Base-by-base conservation (phyloP, 129 eudicot genomes). In the Centrapalus pauciflorus region DNA sequence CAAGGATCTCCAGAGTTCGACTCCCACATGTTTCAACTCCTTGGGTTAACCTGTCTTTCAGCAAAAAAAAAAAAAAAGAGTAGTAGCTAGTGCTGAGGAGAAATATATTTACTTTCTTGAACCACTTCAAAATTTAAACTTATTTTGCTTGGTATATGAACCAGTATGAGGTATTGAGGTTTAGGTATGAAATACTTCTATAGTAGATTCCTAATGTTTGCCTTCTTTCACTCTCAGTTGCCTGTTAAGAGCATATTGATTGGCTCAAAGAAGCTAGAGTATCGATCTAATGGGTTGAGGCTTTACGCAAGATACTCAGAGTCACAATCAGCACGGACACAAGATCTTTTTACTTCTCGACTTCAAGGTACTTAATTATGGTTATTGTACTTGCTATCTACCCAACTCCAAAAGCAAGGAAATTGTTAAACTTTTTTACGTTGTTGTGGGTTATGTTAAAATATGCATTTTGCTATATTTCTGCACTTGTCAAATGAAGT, bases 251-350 rank as follows among this genome's bases (percentile, higher is more conserved):
- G 79, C 62, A 61, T 77, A 37, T 69, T 76, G 27, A 51, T 50
- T 24, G 49, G 80, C 52, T 77, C 90, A 63, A 69, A 70, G 65
- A 85, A 72, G 64, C 72, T 81, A n/a, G 65, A 57, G 28, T 57
- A 55, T 68, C 81, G 80, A 27, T 64, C 82, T 26, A 78, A 68
- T 45, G 55, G 87, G 37, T 64, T 83, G 37, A 58, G 75, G 29
- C 51, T 91, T 24, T 78, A 71, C 65, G 90, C 98, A 49, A 87
- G 90, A 59, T 88, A 88, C 55, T 88, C 98, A 21, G 95, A 83
- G 41, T 60, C 96, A 26, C 79, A 75, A 67, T 75, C 79, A 67
- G 27, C 69, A 57, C 62, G 55, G 19, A 48, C 79, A 25, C 96
- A 77, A 66, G 90, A 88, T 71, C 62, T 88, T 24, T 88, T 83